Evolutionary conservation across 2,329 filamentous ascomycete species (phyloP), one percentile per base, ranked within the genome.

Genomic region (Fusarium keratoplasticum): DNA sequence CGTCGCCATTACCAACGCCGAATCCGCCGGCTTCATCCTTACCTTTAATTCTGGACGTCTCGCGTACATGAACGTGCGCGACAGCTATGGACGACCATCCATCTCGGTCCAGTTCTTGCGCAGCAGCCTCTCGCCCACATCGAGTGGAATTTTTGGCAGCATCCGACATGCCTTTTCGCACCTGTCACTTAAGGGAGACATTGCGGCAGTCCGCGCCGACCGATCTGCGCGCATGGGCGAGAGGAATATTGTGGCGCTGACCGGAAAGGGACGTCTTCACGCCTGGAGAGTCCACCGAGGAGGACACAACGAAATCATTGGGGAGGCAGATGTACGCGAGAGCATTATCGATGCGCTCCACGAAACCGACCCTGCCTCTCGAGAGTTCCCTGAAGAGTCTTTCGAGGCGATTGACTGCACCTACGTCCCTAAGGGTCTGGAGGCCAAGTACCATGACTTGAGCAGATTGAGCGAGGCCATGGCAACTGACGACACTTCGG

Each of bases 261-360:
- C 95, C 2, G 89, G 91, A 63, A 92, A 92, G 76, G 96, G 94
- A 31, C 89, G 92, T 67, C 84, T 99, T 29, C 93, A 97, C 77
- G 89, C 92, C 9, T 99, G 96, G 96, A 94, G 93, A 79, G 88
- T 98, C 50, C 95, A 96, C 78, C 94, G 96, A 81, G 94, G 94
- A 70, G 95, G 95, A 36, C 94, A 95, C 75, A 92, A 95, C 79
- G 91, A 93, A 50, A 87, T 94, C 57, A 89, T 93, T 55, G 89
- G 89, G 29, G 94, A 96, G 70, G 86, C 92, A 25, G 93, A 97
- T 80, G 86, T 91, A 66, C 90, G 91, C 64, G 90, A 91, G 25
- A 83, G 88, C 5, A 87, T 98, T 38, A 80, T 92, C 18, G 82
- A 86, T 2, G 90, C 91, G 35, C 84, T 97, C 20, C 88, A 89